Percentiles rank a stretch among this genome's conserved stretches.
phyloP scores from a whole-genome alignment of 768 basidiomycete species.

The Hypholoma fasciculare region DNA sequence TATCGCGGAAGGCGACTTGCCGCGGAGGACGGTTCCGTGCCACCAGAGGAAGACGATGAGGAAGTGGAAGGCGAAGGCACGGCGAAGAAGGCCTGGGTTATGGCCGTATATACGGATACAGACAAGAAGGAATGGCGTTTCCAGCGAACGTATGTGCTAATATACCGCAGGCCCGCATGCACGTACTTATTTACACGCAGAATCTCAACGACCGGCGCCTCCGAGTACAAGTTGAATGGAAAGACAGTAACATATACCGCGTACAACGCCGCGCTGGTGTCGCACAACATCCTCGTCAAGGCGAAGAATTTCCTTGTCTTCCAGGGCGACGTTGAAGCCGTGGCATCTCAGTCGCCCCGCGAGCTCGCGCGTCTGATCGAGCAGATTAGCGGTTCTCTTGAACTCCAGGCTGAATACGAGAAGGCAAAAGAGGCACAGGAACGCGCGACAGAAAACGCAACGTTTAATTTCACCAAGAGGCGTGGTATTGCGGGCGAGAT shows the following conservation, averaged over 20 bases:
- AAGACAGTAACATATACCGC: conserved; percentile 80
- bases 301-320: conserved; percentile 99
- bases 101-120: conserved; percentile 83
- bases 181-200: conserved; percentile 38
- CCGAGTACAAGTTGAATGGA: conserved; percentile 88
- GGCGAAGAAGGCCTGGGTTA: conserved; percentile 94
- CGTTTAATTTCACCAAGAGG: conserved; percentile 92
- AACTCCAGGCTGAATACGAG: conserved; percentile 87
- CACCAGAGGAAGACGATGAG: conserved; percentile 51
- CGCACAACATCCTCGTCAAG: conserved; percentile 96
- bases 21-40: conserved; percentile 42
- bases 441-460: conserved; percentile 90
- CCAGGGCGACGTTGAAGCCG: conserved; percentile 98
- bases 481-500: conserved; percentile 94
- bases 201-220: conserved; percentile 83
- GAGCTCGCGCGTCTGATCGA: conserved; percentile 91
- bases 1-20: conserved; percentile 85
- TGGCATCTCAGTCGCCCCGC: conserved; percentile 91
- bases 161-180: conserved; percentile 1
- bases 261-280: conserved; percentile 85
- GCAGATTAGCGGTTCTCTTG: conserved; percentile 93
- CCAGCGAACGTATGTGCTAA: conserved; percentile 78
- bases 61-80: conserved; percentile 73
- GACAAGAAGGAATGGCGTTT: conserved; percentile 86
- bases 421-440: conserved; percentile 85